Evolutionary conservation across 164 flowering plant genomes (phyloP), one percentile per base, ranked within the genome.

Genomic region (Tetrastigma voinierianum): DNA sequence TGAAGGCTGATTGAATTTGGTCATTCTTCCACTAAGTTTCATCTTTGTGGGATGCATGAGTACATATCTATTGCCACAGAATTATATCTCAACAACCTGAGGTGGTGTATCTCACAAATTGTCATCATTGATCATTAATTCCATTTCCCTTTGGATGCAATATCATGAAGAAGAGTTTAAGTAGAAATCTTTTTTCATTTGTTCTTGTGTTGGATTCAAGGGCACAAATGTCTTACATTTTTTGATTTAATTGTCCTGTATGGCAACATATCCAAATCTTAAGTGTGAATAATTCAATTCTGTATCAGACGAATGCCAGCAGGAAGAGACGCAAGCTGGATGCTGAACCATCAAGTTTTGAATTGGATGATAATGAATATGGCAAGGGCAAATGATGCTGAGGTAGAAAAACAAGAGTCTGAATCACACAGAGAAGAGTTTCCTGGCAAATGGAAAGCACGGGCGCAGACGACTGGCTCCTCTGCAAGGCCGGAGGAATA

Each of bases 401-500:
- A 71, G 61, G 72, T 64, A 11, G 90, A 81, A 51, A n/a, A 64
- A 79, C 45, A 88, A 77, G 62, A 83, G 67, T 76, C 67, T 12
- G 84, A 86, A 20, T 75, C 90, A 13, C 86, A 79, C 49, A 81
- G 70, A 57, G 96, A 89, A 58, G 96, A 91, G 7, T 83, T 83
- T 63, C 97, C 99, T 74, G 97, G 98, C 23, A 95, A 90, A 82
- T 71, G 97, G 46, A 87, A 89, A 69, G 88, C 96, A 32, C 75
- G 97, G n/a, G 59, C 79, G 97, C 65, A 86, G 91, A 72, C 80
- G 93, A 45, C 70, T 90, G 62, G 82, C 91, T 51, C n/a, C n/a
- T n/a, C 70, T 89, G 49, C 90, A 84, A 72, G 94, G 98, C 52
- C 85, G 87, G n/a, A 78, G 88, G 84, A 19, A 62, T 86, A 17